A percentile compares a stretch with the other conserved stretches of the same genome.
Conservation (phyloP, 139 green algal species). For the Zygnema circumcarinatum region DNA sequence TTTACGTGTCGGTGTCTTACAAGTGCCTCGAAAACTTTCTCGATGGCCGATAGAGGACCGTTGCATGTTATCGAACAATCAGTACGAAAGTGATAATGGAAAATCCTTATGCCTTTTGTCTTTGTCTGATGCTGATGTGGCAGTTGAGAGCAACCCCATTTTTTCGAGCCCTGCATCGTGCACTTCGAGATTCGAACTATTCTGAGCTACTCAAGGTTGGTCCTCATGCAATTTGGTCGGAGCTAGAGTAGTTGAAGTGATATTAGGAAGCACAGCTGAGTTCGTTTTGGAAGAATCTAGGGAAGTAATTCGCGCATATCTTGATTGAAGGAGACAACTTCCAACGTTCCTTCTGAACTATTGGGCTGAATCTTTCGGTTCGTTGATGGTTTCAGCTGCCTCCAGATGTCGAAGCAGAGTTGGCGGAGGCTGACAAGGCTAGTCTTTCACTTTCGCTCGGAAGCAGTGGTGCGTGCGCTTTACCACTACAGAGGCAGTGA, state of each 20-base stretch:
- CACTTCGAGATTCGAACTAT: conserved; percentile 16
- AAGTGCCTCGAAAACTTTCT: too few relatives aligned
- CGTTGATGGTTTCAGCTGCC: conserved; percentile 26
- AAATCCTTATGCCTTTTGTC: too few relatives aligned
- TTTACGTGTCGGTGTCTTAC: too few relatives aligned
- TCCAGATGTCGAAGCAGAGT: conserved; percentile 39
- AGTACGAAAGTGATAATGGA: background rate
- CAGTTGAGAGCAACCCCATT: conserved; percentile 28
- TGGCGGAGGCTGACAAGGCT: conserved; percentile 35
- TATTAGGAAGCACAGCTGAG: too few relatives aligned
- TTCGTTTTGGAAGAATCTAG: too few relatives aligned
- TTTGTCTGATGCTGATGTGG: background rate
- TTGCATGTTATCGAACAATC: background rate
- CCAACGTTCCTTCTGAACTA: too few relatives aligned
- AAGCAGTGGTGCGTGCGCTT: background rate
- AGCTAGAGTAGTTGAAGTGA: too few relatives aligned
- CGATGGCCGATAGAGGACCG: background rate
- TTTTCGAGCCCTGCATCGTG: conserved; percentile 27
- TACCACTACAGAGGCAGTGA: background rate
- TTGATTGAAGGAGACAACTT: background rate
- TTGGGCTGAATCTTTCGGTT: too few relatives aligned
- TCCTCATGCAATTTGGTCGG: too few relatives aligned
- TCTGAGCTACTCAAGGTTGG: conserved; percentile 19
- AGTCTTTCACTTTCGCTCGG: conserved; percentile 24
- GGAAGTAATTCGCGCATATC: too few relatives aligned